Conservation (phyloP, 768 basidiomycete genomes). For the Pleurotus eryngii region DNA sequence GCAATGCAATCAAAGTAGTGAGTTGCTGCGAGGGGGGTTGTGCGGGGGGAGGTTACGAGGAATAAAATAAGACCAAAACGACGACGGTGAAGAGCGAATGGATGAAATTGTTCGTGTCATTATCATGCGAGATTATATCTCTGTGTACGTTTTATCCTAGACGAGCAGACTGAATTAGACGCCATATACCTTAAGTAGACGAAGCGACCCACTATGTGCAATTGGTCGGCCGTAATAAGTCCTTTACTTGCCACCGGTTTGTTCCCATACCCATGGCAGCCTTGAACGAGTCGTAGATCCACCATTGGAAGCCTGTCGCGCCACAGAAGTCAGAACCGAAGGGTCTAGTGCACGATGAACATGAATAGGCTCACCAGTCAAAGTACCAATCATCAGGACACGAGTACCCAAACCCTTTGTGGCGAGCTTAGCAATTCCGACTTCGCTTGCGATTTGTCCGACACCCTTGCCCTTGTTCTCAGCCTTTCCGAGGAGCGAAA, state of each 20-base stretch:
- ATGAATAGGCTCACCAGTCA: constrained; percentile 33
- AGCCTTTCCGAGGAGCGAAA: constrained; percentile 91
- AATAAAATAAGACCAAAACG: background rate
- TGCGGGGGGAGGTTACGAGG: background rate
- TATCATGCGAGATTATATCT: background rate
- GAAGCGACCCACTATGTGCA: background rate
- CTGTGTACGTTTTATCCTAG: constrained; percentile 7
- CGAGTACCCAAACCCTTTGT: constrained; percentile 88
- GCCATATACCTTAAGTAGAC: background rate
- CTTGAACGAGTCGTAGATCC: constrained; percentile 92
- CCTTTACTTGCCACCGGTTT: constrained; percentile 81
- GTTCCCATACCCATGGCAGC: constrained; percentile 80
- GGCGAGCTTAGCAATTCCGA: constrained; percentile 58
- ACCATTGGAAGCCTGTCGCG: constrained; percentile 83
- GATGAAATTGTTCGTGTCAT: constrained; percentile 6
- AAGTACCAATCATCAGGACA: constrained; percentile 76
- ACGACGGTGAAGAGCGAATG: constrained; percentile 5
- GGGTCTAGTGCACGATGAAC: background rate
- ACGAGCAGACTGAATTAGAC: background rate
- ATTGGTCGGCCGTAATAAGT: background rate
- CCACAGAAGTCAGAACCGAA: constrained; percentile 20
- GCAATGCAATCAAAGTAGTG: background rate
- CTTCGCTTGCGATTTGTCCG: constrained; percentile 69
- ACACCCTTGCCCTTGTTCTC: constrained; percentile 78
- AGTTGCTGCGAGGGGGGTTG: background rate